phyloP scores from a whole-genome alignment of 2,329 filamentous ascomycete genomes.

The Lasiodiplodia citricola region DNA sequence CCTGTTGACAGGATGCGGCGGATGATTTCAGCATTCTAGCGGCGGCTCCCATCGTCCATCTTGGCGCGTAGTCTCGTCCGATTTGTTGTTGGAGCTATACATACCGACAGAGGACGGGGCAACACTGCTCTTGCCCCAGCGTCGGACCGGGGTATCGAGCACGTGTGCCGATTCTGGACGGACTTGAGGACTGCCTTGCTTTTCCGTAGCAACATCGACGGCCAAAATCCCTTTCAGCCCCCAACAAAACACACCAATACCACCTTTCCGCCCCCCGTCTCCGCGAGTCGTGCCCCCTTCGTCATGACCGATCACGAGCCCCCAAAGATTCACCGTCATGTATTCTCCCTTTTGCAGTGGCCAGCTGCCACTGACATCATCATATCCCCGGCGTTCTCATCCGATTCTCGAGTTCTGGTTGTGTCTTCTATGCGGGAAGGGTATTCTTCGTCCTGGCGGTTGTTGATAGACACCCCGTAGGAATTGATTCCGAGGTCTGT shows the following conservation, averaged over 20 bases:
- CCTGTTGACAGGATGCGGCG: constrained; percentile 9
- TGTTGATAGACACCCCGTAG: constrained; percentile 26
- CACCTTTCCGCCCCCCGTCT: constrained; percentile 15
- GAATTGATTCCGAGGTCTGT: constrained; percentile 18
- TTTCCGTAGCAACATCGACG: constrained; percentile 23
- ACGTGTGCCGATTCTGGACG: constrained; percentile 24
- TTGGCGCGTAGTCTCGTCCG: constrained; percentile 1
- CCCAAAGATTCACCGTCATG: constrained; percentile 28
- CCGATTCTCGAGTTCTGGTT: constrained; percentile 23
- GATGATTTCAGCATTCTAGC: background rate
- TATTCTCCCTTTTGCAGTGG: constrained; percentile 26
- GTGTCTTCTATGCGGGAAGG: constrained; percentile 22
- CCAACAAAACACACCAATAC: constrained; percentile 14
- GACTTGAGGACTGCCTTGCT: constrained; percentile 15
- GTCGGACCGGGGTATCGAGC: background rate
- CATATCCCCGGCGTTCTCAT: constrained; percentile 28
- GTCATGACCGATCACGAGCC: constrained; percentile 28
- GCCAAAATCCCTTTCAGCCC: constrained; percentile 17
- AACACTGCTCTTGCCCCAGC: constrained; percentile 9
- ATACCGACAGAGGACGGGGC: constrained; percentile 24
- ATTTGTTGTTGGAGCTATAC: constrained; percentile 13
- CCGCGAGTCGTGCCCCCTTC: constrained; percentile 27
- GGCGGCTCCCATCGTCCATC: constrained; percentile 3
- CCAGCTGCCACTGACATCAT: constrained; percentile 26
- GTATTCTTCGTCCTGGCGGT: constrained; percentile 14